Evolutionary conservation across 2,329 filamentous ascomycete genomes (phyloP), one percentile per base, ranked within the genome.

Genomic region (Fusarium cyanostomum): DNA sequence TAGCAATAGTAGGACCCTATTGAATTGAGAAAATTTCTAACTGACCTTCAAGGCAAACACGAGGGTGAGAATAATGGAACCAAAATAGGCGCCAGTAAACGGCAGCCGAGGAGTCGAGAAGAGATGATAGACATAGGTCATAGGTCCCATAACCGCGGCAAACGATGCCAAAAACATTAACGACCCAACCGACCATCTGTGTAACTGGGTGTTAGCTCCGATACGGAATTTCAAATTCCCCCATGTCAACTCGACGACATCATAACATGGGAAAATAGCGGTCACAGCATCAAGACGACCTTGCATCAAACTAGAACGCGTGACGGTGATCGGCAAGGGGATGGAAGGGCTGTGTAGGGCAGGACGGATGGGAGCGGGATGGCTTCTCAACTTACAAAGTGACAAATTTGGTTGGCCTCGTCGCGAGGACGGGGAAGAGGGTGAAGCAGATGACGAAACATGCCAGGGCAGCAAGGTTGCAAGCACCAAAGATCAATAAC

Each of bases 361-460:
- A 59, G 31, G 15, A 27, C 42, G 39, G 37, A 51, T 48, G 31
- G 37, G 49, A 42, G 35, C 16, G 50, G 41, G 28, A 49, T 28
- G 49, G 42, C 49, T 48, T 54, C 64, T 68, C 67, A 62, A 94
- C 94, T 91, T 88, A 98, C 95, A 98, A 78, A 67, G 96, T 93
- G 52, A 94, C 94, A 82, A 99, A 97, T 83, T 98, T 99, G 79
- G 91, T 88, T 69, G 94, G 94, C 75, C 86, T 89, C 66, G 92
- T 78, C 67, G 91, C 85, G 68, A 97, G 84, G 59, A 94, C 84
- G 52, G 94, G 94, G 80, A 96, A 94, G 55, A 98, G 83, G 70
- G 89, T 89, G 81, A 98, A 96, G 82, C 92, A 94, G 71, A 96
- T 88, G 75, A 96, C 87, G 82, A 99, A 98, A 82, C 96, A 94